phyloP scores from a whole-genome alignment of 257 asterid genomes.

The Penstemon davidsonii region DNA sequence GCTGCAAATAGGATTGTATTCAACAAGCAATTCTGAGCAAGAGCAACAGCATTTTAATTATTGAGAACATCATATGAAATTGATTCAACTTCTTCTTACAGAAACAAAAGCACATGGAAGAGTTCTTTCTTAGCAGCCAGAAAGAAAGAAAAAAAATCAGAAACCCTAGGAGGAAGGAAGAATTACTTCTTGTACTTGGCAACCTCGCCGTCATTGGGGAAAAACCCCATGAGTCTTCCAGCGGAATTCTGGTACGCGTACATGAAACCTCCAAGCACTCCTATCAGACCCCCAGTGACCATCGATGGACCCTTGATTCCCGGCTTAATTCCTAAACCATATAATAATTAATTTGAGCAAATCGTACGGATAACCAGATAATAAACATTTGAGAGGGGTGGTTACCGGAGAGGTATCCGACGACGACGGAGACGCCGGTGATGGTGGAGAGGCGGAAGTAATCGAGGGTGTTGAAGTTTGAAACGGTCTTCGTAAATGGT shows the following conservation, averaged over 20 bases:
- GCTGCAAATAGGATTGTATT: not conserved
- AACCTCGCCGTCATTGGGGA: slow-evolving; percentile 94
- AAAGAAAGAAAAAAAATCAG: not conserved
- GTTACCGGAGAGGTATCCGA: slow-evolving; percentile 91
- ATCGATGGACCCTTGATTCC: slow-evolving; percentile 95
- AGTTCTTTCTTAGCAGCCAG: not conserved
- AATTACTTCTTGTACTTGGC: slow-evolving; percentile 73
- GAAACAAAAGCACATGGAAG: not conserved
- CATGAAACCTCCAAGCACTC: slow-evolving; percentile 97
- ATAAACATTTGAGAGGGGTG: not conserved
- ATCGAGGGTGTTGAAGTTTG: slow-evolving; percentile 82
- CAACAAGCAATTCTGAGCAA: not conserved
- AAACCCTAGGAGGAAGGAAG: slow-evolving; percentile 32
- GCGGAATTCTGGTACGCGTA: slow-evolving; percentile 94
- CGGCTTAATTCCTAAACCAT: slow-evolving; percentile 72
- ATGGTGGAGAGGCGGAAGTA: slow-evolving; percentile 87
- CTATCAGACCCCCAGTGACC: slow-evolving; percentile 97
- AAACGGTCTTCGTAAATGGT: slow-evolving; percentile 81
- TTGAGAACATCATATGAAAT: no score
- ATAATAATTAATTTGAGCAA: no score
- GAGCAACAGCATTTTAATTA: not conserved
- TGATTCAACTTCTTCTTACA: no score
- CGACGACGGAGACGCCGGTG: slow-evolving; percentile 86
- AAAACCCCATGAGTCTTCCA: slow-evolving; percentile 97
- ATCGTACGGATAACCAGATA: no score